These are phyloP conservation scores for Zopfochytrium polystomum DNA, from an alignment of 371 early-diverging fungal species.

Conservation along the genomic window DNA sequence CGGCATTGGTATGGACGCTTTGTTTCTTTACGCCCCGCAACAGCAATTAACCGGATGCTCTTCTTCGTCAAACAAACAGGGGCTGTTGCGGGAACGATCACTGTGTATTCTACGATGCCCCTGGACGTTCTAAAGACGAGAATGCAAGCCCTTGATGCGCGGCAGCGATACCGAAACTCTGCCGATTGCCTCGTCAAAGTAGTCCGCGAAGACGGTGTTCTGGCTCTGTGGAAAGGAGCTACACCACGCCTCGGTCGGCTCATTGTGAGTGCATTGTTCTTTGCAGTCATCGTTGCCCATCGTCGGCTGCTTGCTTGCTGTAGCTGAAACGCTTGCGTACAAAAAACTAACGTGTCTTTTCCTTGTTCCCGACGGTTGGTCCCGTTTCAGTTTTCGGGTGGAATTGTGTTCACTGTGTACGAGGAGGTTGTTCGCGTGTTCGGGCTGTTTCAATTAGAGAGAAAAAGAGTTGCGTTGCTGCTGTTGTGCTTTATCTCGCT, in stretches of 20 bases:
- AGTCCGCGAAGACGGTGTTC: slow-evolving; percentile 68
- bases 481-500: too few relatives aligned
- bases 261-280: slow-evolving; percentile 58
- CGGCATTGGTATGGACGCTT: slow-evolving; percentile 14
- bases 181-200: slow-evolving; percentile 73
- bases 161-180: slow-evolving; percentile 62
- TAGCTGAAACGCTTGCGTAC: not conserved
- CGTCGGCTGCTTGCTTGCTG: not conserved
- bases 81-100: slow-evolving; percentile 77
- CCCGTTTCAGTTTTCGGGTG: slow-evolving; percentile 75
- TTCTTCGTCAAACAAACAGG: slow-evolving; percentile 26
- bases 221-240: slow-evolving; percentile 88
- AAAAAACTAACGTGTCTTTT: not conserved
- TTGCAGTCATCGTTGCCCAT: not conserved
- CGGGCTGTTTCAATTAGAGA: too few relatives aligned
- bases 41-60: not conserved
- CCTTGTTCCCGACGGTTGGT: not conserved
- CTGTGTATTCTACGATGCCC: slow-evolving; percentile 92
- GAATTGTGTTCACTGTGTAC: slow-evolving; percentile 89
- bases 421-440: slow-evolving; percentile 65
- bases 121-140: slow-evolving; percentile 91
- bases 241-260: slow-evolving; percentile 84
- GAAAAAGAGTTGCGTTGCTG: too few relatives aligned
- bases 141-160: slow-evolving; percentile 80
- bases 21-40: too few relatives aligned